phyloP scores from a whole-genome alignment of 1,284 basidiomycete genomes.

The Cryptococcus sp. region DNA sequence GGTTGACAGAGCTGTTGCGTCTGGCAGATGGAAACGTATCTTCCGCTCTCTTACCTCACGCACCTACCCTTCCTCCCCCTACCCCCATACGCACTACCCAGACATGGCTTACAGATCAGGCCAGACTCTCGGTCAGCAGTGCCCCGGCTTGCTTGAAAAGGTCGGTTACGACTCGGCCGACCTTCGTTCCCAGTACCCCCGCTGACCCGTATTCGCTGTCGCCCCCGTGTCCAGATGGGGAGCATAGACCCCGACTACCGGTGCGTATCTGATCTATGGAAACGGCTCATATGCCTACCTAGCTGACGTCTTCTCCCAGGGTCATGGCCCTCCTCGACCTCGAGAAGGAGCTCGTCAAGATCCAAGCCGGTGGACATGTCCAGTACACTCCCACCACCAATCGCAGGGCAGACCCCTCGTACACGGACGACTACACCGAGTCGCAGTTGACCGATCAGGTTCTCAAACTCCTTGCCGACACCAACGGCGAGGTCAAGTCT shows the following conservation, averaged over 20 bases:
- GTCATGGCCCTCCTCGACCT: slow-evolving; percentile 94
- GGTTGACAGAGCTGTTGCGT: no score
- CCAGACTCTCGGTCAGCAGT: slow-evolving; percentile 2
- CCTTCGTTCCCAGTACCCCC: background rate
- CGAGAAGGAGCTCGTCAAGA: slow-evolving; percentile 73
- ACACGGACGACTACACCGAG: slow-evolving; percentile 75
- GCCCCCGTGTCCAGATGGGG: slow-evolving; percentile 28
- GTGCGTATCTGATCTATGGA: slow-evolving; percentile 17
- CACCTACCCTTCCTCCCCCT: no score
- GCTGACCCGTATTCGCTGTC: slow-evolving; percentile 1
- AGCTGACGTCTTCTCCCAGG: slow-evolving; percentile 51
- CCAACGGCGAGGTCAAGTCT: slow-evolving; percentile 97
- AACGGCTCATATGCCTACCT: background rate
- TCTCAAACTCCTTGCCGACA: slow-evolving; percentile 79
- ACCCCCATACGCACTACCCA: no score
- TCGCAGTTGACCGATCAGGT: slow-evolving; percentile 75
- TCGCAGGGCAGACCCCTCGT: slow-evolving; percentile 13
- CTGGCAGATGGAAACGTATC: no score
- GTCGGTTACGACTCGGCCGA: slow-evolving; percentile 8
- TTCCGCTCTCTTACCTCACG: no score
- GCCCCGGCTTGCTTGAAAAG: slow-evolving; percentile 24
- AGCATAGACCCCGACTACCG: slow-evolving; percentile 42
- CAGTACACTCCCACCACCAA: slow-evolving; percentile 56
- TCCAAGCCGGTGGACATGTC: slow-evolving; percentile 52
- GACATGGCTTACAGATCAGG: no score